Conservation (phyloP, 2,329 filamentous ascomycete species). For the Didymella pomorum region DNA sequence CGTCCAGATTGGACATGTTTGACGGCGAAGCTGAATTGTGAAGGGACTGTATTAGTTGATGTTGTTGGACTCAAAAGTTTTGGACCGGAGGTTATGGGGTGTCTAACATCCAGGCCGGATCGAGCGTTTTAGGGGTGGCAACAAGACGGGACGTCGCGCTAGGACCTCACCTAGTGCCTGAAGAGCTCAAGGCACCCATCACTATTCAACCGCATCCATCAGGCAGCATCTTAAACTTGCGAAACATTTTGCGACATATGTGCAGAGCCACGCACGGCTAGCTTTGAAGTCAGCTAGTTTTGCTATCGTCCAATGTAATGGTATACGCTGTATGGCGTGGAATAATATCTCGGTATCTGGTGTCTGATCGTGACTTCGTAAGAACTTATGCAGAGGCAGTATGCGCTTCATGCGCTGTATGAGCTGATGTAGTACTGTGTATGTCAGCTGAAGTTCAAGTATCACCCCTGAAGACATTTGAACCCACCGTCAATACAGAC, state of each 20-base stretch:
- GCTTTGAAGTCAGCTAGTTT: background rate
- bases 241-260: background rate
- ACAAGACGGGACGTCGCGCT: slow-evolving; percentile 2
- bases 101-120: background rate
- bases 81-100: background rate
- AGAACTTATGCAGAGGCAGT: background rate
- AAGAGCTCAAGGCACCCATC: slow-evolving; percentile 11
- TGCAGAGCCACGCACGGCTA: background rate
- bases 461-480: background rate
- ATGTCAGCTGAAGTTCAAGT: background rate
- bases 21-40: background rate
- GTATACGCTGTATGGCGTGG: background rate
- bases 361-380: slow-evolving; percentile 23
- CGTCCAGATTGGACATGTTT: background rate
- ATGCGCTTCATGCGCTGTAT: slow-evolving; percentile 54
- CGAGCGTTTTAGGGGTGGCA: slow-evolving; percentile 1
- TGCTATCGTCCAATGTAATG: background rate
- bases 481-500: slow-evolving; percentile 74
- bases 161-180: slow-evolving; percentile 9
- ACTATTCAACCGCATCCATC: background rate
- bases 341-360: slow-evolving; percentile 24
- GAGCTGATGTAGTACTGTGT: slow-evolving; percentile 66
- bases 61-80: background rate
- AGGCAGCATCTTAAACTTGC: background rate
- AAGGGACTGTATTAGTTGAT: background rate